A percentile compares a stretch with the other conserved stretches of the same genome.
phyloP scores from a whole-genome alignment of 108 stramenopile genomes.

The Cyclotella kingstonii region DNA sequence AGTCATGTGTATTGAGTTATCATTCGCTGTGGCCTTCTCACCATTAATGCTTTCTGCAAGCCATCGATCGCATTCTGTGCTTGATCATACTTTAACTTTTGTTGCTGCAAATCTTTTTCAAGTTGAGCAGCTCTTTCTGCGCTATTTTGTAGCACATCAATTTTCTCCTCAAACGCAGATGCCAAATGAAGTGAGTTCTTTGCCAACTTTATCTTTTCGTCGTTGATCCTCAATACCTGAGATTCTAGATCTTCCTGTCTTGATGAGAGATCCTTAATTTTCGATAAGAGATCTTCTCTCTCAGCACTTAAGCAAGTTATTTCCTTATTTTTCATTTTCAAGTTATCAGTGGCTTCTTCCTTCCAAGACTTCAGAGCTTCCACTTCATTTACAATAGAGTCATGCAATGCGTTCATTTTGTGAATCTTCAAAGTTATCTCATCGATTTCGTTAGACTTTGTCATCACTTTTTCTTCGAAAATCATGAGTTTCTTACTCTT shows the following conservation, averaged over 20 bases:
- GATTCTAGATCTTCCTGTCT: background rate
- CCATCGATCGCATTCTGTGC: constrained; percentile 5
- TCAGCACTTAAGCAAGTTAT: background rate
- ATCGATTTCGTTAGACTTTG: background rate
- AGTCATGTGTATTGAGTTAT: background rate
- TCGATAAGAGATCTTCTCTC: background rate
- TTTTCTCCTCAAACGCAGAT: constrained; percentile 7
- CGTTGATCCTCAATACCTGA: background rate
- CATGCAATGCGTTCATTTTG: background rate
- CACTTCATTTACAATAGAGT: background rate
- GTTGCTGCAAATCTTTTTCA: background rate
- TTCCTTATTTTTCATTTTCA: background rate
- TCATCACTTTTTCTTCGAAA: background rate
- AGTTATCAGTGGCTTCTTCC: background rate
- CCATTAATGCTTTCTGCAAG: constrained; percentile 6
- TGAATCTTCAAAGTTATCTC: background rate
- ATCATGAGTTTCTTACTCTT: background rate
- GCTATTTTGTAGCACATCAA: background rate
- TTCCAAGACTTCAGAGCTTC: background rate
- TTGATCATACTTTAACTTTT: background rate
- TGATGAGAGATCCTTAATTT: background rate
- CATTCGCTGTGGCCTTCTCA: background rate
- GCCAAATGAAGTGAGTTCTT: constrained; percentile 13
- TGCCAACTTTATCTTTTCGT: constrained; percentile 8
- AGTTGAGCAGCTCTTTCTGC: constrained; percentile 1